phyloP scores from a whole-genome alignment of 495 filamentous ascomycete species.

The Annulohypoxylon bovei region DNA sequence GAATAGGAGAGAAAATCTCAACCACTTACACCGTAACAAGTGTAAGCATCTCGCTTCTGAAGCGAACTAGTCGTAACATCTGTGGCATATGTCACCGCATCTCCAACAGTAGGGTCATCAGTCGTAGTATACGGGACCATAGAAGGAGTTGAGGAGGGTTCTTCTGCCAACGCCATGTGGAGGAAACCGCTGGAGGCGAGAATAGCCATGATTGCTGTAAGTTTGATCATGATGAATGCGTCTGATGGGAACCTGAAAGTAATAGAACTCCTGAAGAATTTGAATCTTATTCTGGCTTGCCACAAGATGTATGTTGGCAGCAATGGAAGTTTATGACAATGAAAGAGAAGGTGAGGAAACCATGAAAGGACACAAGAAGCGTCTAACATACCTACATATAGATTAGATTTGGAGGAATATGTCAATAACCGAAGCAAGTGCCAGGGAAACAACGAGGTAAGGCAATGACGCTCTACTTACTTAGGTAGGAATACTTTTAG shows the following conservation, averaged over 20 bases:
- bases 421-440: not conserved
- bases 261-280: not conserved
- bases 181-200: constrained; percentile 11
- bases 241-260: not conserved
- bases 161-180: not conserved
- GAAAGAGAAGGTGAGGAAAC: not conserved
- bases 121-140: not conserved
- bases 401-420: not conserved
- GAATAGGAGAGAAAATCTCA: not conserved
- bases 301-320: not conserved
- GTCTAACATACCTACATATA: not conserved
- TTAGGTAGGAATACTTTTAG: not conserved
- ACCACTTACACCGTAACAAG: constrained; percentile 45
- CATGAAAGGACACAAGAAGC: not conserved
- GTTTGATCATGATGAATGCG: constrained; percentile 37
- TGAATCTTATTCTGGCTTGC: not conserved
- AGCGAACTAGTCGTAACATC: constrained; percentile 3
- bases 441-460: not conserved
- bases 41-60: constrained; percentile 44
- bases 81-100: no score
- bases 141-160: not conserved
- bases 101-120: not conserved
- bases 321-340: not conserved
- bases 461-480: not conserved
- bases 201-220: not conserved